These are phyloP conservation scores for Sporisorium iseilematis-ciliati DNA, from an alignment of 1,284 basidiomycete genomes.

Conservation along the genomic window DNA sequence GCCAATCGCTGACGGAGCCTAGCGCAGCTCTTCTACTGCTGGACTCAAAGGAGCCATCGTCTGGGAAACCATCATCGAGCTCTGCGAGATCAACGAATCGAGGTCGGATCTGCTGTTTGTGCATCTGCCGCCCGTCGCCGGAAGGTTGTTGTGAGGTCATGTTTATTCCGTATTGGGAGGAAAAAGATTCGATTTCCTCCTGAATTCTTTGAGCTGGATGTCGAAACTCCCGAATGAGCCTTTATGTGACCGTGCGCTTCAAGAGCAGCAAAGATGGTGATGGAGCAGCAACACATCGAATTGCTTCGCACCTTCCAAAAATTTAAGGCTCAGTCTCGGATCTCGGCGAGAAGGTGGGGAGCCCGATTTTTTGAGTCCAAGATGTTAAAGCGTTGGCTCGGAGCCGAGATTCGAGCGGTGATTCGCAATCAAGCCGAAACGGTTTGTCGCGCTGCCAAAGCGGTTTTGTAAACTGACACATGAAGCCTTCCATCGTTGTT, in stretches of 20 bases:
- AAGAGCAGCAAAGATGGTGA: conserved; percentile 1
- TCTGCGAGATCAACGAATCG: conserved; percentile 55
- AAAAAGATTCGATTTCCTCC: too few relatives aligned
- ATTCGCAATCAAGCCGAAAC: conserved; percentile 24
- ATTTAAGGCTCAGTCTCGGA: conserved; percentile 21
- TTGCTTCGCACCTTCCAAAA: conserved; percentile 10
- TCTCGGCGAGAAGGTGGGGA: conserved; percentile 27
- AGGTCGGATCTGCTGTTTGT: conserved; percentile 58
- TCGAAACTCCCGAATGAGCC: neutral
- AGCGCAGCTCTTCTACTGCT: conserved; percentile 30
- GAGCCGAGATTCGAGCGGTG: conserved; percentile 24
- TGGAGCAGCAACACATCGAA: neutral
- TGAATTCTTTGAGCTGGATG: too few relatives aligned
- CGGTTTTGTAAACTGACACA: neutral
- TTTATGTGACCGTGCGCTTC: neutral
- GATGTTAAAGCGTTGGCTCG: conserved; percentile 24
- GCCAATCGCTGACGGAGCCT: conserved; percentile 53
- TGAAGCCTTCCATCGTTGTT: neutral
- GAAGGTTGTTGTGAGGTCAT: conserved; percentile 29
- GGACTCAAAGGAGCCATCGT: conserved; percentile 5
- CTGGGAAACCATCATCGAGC: conserved; percentile 37
- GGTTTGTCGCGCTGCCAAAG: conserved; percentile 23
- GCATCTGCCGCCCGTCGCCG: conserved; percentile 29
- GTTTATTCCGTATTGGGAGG: neutral
- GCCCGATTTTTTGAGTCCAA: neutral